phyloP scores from a whole-genome alignment of 306 rosid species.

The Hippophae tibetana region DNA sequence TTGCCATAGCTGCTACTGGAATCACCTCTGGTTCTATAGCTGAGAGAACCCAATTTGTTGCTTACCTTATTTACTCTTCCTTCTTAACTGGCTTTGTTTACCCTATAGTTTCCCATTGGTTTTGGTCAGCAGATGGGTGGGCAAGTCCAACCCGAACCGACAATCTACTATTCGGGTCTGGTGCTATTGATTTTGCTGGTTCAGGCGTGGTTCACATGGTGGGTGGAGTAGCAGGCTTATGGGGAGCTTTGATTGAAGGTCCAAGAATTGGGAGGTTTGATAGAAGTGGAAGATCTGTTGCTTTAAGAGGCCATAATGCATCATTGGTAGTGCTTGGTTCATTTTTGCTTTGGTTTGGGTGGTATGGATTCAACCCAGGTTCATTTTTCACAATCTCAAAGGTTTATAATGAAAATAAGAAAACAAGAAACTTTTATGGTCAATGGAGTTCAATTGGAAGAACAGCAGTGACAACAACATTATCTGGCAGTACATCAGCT shows the following conservation, averaged over 20 bases:
- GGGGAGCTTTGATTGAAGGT: conserved; percentile 77
- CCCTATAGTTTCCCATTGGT: conserved; percentile 69
- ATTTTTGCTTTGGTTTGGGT: conserved; percentile 71
- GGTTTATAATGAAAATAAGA: conserved; percentile 19
- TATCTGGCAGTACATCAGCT: conserved; percentile 67
- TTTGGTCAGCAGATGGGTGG: conserved; percentile 72
- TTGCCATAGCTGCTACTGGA: conserved; percentile 73
- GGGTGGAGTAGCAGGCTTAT: conserved; percentile 65
- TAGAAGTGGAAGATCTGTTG: conserved; percentile 45
- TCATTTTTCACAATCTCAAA: conserved; percentile 52
- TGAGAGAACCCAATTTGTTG: conserved; percentile 67
- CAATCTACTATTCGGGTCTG: conserved; percentile 34
- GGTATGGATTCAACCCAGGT: conserved; percentile 85
- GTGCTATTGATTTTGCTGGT: conserved; percentile 60
- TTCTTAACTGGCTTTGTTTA: conserved; percentile 67
- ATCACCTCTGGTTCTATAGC: conserved; percentile 86
- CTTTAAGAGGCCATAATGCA: conserved; percentile 54
- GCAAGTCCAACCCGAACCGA: conserved; percentile 36
- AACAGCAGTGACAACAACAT: conserved; percentile 73
- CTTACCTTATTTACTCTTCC: conserved; percentile 65
- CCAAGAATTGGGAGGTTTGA: conserved; percentile 75
- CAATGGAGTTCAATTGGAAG: conserved; percentile 82
- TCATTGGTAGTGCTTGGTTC: conserved; percentile 65
- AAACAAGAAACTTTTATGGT: conserved; percentile 30
- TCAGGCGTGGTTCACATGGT: conserved; percentile 81